A percentile compares a stretch with the other conserved stretches of the same genome.
phyloP scores from a whole-genome alignment of 768 basidiomycete species.

The Leccinum ochraceum region DNA sequence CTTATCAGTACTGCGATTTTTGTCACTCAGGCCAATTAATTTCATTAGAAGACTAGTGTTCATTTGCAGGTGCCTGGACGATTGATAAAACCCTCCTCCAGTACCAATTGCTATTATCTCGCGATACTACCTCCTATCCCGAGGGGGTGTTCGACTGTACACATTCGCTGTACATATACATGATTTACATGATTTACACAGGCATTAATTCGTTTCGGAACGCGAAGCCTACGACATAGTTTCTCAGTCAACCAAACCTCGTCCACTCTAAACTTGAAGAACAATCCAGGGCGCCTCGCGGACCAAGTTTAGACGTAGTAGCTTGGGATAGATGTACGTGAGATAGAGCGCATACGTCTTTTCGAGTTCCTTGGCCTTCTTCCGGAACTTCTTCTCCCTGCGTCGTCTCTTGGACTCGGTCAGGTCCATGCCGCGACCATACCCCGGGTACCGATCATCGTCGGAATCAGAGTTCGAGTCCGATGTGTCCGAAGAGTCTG shows the following conservation, averaged over 20 bases:
- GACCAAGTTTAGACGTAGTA: slow-evolving; percentile 25
- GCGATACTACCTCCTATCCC: too few relatives aligned
- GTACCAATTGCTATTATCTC: too few relatives aligned
- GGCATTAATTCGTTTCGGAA: not conserved
- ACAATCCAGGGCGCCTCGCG: not conserved
- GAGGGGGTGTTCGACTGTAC: not conserved
- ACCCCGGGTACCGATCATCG: slow-evolving; percentile 42
- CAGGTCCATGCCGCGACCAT: slow-evolving; percentile 48
- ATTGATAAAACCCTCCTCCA: too few relatives aligned
- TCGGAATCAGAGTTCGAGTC: slow-evolving; percentile 46
- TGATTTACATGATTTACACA: slow-evolving; percentile 9
- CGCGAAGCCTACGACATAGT: not conserved
- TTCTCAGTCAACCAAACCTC: not conserved
- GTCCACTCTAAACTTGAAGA: slow-evolving; percentile 1
- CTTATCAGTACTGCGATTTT: too few relatives aligned
- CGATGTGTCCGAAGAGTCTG: slow-evolving; percentile 39
- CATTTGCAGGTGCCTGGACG: too few relatives aligned
- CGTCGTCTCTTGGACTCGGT: slow-evolving; percentile 53
- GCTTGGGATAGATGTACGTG: slow-evolving; percentile 45
- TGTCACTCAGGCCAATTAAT: too few relatives aligned
- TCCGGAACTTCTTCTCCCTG: slow-evolving; percentile 61
- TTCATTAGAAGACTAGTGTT: too few relatives aligned
- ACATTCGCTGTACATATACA: slow-evolving; percentile 19
- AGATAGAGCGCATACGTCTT: slow-evolving; percentile 67
- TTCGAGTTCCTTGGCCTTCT: slow-evolving; percentile 58